Evolutionary conservation across 352 stramenopile species (phyloP), one percentile per base, ranked within the genome.

Genomic region (Sclerospora graminicola): DNA sequence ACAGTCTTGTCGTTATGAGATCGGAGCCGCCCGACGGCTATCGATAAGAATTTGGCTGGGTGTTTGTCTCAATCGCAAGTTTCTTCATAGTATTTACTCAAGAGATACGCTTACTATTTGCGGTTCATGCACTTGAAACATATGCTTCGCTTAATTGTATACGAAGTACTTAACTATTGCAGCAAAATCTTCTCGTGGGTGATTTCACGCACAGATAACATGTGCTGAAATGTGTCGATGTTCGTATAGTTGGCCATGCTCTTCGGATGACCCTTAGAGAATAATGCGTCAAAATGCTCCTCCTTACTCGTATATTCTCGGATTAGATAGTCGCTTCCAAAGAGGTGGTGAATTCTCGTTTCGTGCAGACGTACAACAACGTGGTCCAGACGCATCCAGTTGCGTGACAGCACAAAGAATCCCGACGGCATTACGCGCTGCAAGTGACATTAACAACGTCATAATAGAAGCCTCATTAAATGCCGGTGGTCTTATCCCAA

Each of bases 181-280:
- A 86, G 56, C 32, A 57, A 53, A 31, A 89, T 56, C 57, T 84
- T 87, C 43, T 89, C 72, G 28, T 70, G 61, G 7, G 80, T 48
- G 16, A 68, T 63, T 48, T 84, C 67, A 19, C 60, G 65, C 29
- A 81, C 56, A 16, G 78, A 60, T 26, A 89, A 46, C 16, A 84
- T 56, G 37, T 87, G 78, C 51, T 89, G 78, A 57, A 78, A 89
- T 8, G 63, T 80, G 47, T 89, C 74, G 18, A 89, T 84, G 58
- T 87, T 87, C 28, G 74, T 87, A 49, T 89, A 89, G 60, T 89
- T 63, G 32, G 69, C 67, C 78, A 89, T 89, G 42, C 58, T 79
- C 36, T 66, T 82, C 32, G 76, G 67, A 34, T 89, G 59, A 16
- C 79, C 79, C 32, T 79, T 53, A 3, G 60, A 60, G 33, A 88